Percentiles rank a stretch among this genome's conserved stretches.
Evolutionary conservation across 139 green algal species (phyloP).

Genomic region (Pycnococcus provasolii): DNA sequence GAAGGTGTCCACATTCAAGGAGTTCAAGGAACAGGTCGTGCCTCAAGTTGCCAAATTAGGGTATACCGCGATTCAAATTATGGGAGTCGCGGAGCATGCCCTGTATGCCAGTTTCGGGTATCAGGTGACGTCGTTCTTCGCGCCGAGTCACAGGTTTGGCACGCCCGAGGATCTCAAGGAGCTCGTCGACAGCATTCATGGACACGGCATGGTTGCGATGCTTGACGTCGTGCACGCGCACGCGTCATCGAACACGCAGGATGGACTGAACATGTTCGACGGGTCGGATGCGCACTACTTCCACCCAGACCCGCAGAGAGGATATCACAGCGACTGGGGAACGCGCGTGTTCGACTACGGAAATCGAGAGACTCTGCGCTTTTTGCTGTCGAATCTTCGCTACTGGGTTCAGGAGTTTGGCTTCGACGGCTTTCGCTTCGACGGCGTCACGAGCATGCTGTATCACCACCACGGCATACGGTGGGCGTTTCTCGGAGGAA

Average conservation of each 20-base stretch:
- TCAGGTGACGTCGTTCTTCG: slow-evolving; percentile 29
- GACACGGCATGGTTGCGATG: slow-evolving; percentile 21
- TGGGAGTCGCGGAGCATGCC: slow-evolving; percentile 27
- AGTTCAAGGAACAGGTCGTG: slow-evolving; percentile 45
- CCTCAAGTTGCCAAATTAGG: not conserved
- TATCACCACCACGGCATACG: slow-evolving; percentile 26
- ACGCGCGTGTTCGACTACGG: slow-evolving; percentile 29
- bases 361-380: slow-evolving; percentile 14
- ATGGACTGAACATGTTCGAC: slow-evolving; percentile 26
- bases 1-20: slow-evolving; percentile 16
- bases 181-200: slow-evolving; percentile 35
- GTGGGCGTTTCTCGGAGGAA: slow-evolving; percentile 11
- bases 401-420: slow-evolving; percentile 24
- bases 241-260: slow-evolving; percentile 20
- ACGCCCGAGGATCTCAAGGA: slow-evolving; percentile 29
- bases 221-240: slow-evolving; percentile 28
- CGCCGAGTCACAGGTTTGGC: slow-evolving; percentile 10
- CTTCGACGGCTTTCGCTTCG: slow-evolving; percentile 29
- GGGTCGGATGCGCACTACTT: slow-evolving; percentile 14
- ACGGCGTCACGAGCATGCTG: slow-evolving; percentile 29
- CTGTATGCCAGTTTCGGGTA: slow-evolving; percentile 29
- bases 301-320: not conserved
- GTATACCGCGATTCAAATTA: slow-evolving; percentile 28
- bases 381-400: slow-evolving; percentile 23
- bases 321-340: slow-evolving; percentile 19